A percentile compares a stretch with the other conserved stretches of the same genome.
Conservation (phyloP, 1,284 basidiomycete genomes). For the Melampsora larici-populina region DNA sequence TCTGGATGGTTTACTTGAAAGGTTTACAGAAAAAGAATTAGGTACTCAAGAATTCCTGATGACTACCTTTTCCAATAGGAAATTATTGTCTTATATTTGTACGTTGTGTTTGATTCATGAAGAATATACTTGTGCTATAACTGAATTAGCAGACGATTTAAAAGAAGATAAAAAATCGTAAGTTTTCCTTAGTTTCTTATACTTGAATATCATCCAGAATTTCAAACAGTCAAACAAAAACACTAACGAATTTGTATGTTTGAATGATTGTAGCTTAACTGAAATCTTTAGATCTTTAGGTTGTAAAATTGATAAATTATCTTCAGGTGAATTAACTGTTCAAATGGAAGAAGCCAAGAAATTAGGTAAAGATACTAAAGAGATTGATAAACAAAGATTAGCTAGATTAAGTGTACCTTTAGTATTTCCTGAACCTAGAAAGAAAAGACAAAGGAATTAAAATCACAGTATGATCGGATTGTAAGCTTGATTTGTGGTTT, state of each 20-base stretch:
- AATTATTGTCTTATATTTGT: conserved; percentile 26
- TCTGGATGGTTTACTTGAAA: conserved; percentile 6
- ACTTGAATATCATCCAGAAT: no score
- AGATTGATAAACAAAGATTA: not conserved
- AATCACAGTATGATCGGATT: no score
- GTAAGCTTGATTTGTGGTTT: no score
- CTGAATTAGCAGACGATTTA: conserved; percentile 27
- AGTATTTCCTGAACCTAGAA: conserved; percentile 24
- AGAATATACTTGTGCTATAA: not conserved
- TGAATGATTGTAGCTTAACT: not conserved
- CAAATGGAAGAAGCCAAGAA: not conserved
- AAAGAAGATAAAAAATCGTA: conserved; percentile 7
- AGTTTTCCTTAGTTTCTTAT: not conserved
- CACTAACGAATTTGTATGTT: not conserved
- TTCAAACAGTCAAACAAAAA: not conserved
- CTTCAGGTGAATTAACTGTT: not conserved
- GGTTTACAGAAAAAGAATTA: conserved; percentile 20
- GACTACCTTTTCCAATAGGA: conserved; percentile 6
- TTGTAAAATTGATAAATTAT: conserved; percentile 14
- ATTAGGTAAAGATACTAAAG: not conserved
- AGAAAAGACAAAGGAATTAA: conserved; percentile 3
- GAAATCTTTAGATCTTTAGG: conserved; percentile 23
- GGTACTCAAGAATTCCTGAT: not conserved
- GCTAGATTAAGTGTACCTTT: conserved; percentile 20
- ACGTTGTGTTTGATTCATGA: conserved; percentile 33